Base-by-base conservation (phyloP, 2,329 filamentous ascomycete genomes). In the Fusarium virguliforme region DNA sequence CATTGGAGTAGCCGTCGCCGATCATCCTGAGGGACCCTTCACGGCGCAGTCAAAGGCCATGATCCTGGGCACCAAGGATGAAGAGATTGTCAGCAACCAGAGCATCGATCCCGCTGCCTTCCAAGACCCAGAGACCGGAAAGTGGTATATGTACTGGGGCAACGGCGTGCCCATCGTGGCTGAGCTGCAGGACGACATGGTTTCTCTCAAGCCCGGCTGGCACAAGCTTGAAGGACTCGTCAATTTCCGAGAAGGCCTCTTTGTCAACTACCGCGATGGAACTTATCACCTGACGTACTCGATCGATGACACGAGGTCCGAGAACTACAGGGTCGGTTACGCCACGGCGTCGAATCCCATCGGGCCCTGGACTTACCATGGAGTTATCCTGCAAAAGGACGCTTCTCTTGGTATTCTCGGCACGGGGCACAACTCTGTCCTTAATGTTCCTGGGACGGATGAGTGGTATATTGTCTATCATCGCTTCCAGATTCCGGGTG, bases 71-170 rank as follows among this genome's bases (percentile, higher is more conserved):
- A 73, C 71, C 6, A 56, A 60, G 1, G 89, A 87, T 62, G 90
- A 88, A 71, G 78, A 79, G 48, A 73, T 78, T 4, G 64, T 80
- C 3, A 79, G 76, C 1, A 75, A 76, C 0, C 74, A 75, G 48
- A 87, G 87, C 35, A 92, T 92, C 64, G 90, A 92, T 60, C 89
- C 90, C 0, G 88, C 86, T 1, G 84, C 83, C 0, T 90, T 91
- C 70, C 83, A 87, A 1, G 90, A 92, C 64, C 88, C 89, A 0
- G 85, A 76, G 1, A 79, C 89, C 41, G 87, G 86, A 2, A 82
- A 85, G 40, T 88, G 86, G 59, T 91, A 90, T 67, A 74, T 92
- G 7, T 91, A 90, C 77, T 91, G 90, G 79, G 90, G 90, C 5
- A 86, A 86, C 55, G 82, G 84, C 1, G 65, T 65, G 0, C 80